phyloP scores from a whole-genome alignment of 306 rosid genomes.

The Dalbergia oliveri region DNA sequence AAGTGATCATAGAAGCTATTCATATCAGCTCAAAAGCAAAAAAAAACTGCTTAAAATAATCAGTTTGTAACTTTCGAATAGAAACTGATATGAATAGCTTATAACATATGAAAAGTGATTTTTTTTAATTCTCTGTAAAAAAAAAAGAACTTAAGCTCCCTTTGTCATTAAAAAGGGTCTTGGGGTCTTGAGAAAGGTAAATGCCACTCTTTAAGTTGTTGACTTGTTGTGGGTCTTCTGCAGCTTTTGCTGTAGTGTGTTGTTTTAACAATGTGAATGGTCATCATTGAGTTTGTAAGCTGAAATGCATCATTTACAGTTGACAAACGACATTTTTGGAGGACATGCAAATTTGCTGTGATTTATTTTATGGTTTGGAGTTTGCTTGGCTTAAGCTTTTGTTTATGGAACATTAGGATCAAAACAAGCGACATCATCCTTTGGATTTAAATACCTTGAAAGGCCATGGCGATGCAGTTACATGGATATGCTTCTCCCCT shows the following conservation, averaged over 20 bases:
- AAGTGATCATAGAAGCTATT: no score
- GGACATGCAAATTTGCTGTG: background rate
- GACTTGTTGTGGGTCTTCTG: background rate
- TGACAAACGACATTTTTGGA: background rate
- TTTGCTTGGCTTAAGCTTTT: constrained; percentile 36
- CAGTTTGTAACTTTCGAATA: no score
- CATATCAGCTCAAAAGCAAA: no score
- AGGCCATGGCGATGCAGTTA: constrained; percentile 93
- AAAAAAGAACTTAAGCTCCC: no score
- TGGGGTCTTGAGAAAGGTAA: background rate
- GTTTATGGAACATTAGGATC: constrained; percentile 67
- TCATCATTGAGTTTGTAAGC: background rate
- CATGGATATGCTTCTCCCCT: constrained; percentile 81
- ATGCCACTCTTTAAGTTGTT: background rate
- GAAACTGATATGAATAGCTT: no score
- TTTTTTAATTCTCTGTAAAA: no score
- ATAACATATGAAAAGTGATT: no score
- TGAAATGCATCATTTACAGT: background rate
- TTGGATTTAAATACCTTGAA: constrained; percentile 97
- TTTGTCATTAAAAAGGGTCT: background rate
- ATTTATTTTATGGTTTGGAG: constrained; percentile 6
- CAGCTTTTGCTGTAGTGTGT: background rate
- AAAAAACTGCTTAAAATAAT: no score
- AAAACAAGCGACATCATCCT: constrained; percentile 89
- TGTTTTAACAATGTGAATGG: background rate